Evolutionary conservation across 257 asterid genomes (phyloP), one percentile per base, ranked within the genome.

Genomic region (Solanum medicagineum): DNA sequence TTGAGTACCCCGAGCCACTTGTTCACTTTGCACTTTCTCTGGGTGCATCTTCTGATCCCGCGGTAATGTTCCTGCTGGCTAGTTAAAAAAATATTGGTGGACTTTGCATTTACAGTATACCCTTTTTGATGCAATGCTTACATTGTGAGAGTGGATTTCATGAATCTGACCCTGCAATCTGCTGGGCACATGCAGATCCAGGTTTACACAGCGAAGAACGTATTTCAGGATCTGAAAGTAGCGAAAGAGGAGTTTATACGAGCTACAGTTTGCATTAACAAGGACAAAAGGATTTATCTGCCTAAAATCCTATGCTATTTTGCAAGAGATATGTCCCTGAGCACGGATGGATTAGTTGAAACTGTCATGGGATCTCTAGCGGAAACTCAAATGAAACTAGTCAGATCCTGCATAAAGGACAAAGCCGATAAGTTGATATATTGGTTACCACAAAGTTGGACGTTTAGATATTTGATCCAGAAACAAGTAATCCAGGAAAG

Each of bases 11-110:
- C 3, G 98, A 95, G 82, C 97, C 98, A 54, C 95, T 94, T 29
- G 95, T 94, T 84, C 98, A 95, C 88, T 96, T 96, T 77, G 99
- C 98, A 2, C 94, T 96, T 75, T 93, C 92, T 88, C 93, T 97
- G 4, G 99, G 99, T 77, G 91, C 94, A 68, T 88, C 89, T 85
- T 91, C 94, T 14, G 99, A 96, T 80, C 99, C 99, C 17, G 89
- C 88, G 93, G 99, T 95, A 93, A 87, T 29, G 68, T 70, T 77
- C 65, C 83, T 26, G 6, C 47, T 26, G 53, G 47, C 83, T 77
- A 77, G 57, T 20, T 75, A 7, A 9, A 16, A 32, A 65, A 87
- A 40, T 47, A 54, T 16, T 26, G 17, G n/a, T 15, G 13, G 3
- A 20, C 62, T 74, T 20, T 3, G 26, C 62, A 13, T 19, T 56